Percentiles rank a stretch among this genome's conserved stretches.
Evolutionary conservation across 805 yeast genomes (phyloP).

Genomic region (Yamadazyma philogaea): DNA sequence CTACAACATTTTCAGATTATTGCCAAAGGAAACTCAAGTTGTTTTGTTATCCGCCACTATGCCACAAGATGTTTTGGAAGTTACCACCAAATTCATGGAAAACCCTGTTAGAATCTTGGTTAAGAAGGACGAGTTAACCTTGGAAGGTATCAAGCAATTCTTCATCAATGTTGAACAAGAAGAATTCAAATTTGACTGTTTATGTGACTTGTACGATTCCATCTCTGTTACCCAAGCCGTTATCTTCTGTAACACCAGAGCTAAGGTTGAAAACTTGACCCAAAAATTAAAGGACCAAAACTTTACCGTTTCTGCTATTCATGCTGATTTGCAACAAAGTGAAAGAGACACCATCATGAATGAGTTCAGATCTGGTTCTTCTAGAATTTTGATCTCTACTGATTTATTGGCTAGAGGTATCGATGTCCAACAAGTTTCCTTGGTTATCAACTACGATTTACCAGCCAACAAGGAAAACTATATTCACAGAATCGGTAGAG

Average conservation of each 20-base stretch:
- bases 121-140: conserved; percentile 90
- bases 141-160: conserved; percentile 94
- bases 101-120: conserved; percentile 93
- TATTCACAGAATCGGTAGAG: conserved; percentile 96
- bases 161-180: conserved; percentile 88
- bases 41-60: conserved; percentile 93
- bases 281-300: conserved; percentile 70
- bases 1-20: conserved; percentile 83
- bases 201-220: conserved; percentile 93
- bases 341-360: conserved; percentile 95
- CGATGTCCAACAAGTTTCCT: conserved; percentile 95
- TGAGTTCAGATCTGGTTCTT: conserved; percentile 91
- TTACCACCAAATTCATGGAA: conserved; percentile 90
- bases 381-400: conserved; percentile 88
- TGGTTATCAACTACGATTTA: conserved; percentile 91
- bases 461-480: conserved; percentile 90
- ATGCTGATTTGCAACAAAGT: conserved; percentile 90
- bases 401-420: conserved; percentile 98
- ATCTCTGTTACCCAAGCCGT: conserved; percentile 96
- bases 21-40: conserved; percentile 89
- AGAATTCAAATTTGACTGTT: conserved; percentile 90
- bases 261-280: conserved; percentile 88
- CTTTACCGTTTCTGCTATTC: conserved; percentile 92
- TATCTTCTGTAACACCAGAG: conserved; percentile 93
- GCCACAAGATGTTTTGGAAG: conserved; percentile 87